A percentile compares a stretch with the other conserved stretches of the same genome.
Conservation (phyloP, 495 filamentous ascomycete genomes). For the Tuber borchii region DNA sequence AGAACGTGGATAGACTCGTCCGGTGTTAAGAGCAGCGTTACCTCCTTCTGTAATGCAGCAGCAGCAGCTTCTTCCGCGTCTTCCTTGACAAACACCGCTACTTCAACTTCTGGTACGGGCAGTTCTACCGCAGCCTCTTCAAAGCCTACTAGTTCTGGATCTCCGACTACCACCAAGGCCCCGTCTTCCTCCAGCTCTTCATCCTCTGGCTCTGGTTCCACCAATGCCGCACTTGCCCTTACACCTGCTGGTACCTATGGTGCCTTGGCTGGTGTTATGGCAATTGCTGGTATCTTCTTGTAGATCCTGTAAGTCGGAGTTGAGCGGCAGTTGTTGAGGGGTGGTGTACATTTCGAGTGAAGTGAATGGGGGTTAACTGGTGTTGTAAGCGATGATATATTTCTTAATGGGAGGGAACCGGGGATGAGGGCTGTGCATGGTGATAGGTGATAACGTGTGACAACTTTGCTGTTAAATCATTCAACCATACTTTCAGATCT, state of each 20-base stretch:
- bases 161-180: not conserved
- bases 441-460: not conserved
- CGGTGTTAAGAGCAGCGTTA: constrained; percentile 36
- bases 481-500: not conserved
- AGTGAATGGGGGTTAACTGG: constrained; percentile 13
- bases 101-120: constrained; percentile 18
- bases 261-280: constrained; percentile 37
- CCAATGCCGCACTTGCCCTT: constrained; percentile 22
- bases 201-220: constrained; percentile 16
- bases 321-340: constrained; percentile 2
- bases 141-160: not conserved
- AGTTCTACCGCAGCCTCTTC: constrained; percentile 6
- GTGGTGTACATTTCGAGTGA: constrained; percentile 16
- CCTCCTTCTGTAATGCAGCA: constrained; percentile 44
- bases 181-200: constrained; percentile 24
- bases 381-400: not conserved
- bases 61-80: constrained; percentile 34
- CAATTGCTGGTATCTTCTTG: constrained; percentile 40
- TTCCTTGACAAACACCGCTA: constrained; percentile 20
- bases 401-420: not conserved
- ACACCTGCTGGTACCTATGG: constrained; percentile 26
- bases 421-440: not conserved
- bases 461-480: not conserved
- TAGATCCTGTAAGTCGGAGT: constrained; percentile 16
- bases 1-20: constrained; percentile 19